These are phyloP conservation scores for Corymbia calophylla DNA, from an alignment of 441 rosid species.

Conservation along the genomic window DNA sequence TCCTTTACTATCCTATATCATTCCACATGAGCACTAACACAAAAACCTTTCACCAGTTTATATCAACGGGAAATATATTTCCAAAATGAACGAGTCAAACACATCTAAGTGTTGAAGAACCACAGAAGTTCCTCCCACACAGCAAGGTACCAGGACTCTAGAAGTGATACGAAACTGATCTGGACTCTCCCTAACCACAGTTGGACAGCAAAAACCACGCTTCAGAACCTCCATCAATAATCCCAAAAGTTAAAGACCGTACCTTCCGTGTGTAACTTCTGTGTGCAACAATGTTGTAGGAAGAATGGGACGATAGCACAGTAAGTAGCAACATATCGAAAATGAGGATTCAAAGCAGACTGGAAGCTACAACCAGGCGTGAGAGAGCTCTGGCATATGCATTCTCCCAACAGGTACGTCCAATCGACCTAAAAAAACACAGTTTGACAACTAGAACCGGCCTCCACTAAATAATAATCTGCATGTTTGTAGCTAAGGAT, in stretches of 20 bases:
- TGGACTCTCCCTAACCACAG: background rate
- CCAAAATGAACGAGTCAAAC: background rate
- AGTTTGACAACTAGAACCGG: background rate
- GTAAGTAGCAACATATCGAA: constrained; percentile 60
- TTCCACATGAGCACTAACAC: background rate
- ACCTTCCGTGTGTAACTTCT: background rate
- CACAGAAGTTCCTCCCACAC: background rate
- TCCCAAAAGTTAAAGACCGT: background rate
- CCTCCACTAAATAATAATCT: background rate
- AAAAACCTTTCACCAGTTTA: background rate
- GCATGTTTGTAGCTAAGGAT: constrained; percentile 40
- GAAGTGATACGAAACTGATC: background rate
- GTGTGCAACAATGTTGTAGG: constrained; percentile 23
- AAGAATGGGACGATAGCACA: constrained; percentile 97
- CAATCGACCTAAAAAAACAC: background rate
- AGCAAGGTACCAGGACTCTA: background rate
- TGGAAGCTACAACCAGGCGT: constrained; percentile 70
- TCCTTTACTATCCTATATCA: background rate
- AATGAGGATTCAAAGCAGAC: constrained; percentile 56
- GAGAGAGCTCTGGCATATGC: constrained; percentile 91
- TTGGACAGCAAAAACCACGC: background rate
- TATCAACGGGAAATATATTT: background rate
- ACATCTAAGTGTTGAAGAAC: background rate
- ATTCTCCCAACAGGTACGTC: constrained; percentile 76
- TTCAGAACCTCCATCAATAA: background rate